A percentile compares a stretch with the other conserved stretches of the same genome.
Evolutionary conservation across 129 eudicot species (phyloP).

Genomic region (Lactuca saligna): DNA sequence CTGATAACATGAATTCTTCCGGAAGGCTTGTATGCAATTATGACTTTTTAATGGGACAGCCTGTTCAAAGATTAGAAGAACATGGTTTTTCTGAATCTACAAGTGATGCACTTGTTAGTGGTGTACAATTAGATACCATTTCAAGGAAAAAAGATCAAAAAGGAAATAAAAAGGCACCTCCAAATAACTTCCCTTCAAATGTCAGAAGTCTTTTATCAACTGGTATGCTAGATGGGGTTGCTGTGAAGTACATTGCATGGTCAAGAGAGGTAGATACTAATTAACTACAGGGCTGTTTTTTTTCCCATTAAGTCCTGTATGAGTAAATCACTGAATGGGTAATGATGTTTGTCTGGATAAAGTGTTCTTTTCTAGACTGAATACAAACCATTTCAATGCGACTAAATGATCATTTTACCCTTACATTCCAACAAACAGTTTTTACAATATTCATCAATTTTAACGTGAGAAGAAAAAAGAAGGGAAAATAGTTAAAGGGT

Average conservation of each 20-base stretch:
- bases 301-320: too few relatives aligned
- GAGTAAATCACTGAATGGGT: too few relatives aligned
- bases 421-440: too few relatives aligned
- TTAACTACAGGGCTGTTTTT: neutral
- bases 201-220: constrained; percentile 64
- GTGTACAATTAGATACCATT: constrained; percentile 31
- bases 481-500: too few relatives aligned
- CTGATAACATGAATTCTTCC: constrained; percentile 37
- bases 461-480: too few relatives aligned
- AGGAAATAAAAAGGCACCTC: constrained; percentile 37
- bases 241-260: constrained; percentile 69
- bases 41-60: constrained; percentile 53
- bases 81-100: constrained; percentile 36
- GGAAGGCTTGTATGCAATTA: constrained; percentile 55
- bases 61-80: constrained; percentile 36
- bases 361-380: too few relatives aligned
- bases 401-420: too few relatives aligned
- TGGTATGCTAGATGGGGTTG: constrained; percentile 62
- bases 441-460: too few relatives aligned
- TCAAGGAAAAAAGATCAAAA: constrained; percentile 52
- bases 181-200: constrained; percentile 62
- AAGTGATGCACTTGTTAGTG: constrained; percentile 29
- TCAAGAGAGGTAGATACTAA: constrained; percentile 56
- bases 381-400: too few relatives aligned
- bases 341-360: too few relatives aligned